These are phyloP conservation scores for Magnusiomyces magnusii DNA, from an alignment of 1,139 yeast genomes.

Conservation along the genomic window DNA sequence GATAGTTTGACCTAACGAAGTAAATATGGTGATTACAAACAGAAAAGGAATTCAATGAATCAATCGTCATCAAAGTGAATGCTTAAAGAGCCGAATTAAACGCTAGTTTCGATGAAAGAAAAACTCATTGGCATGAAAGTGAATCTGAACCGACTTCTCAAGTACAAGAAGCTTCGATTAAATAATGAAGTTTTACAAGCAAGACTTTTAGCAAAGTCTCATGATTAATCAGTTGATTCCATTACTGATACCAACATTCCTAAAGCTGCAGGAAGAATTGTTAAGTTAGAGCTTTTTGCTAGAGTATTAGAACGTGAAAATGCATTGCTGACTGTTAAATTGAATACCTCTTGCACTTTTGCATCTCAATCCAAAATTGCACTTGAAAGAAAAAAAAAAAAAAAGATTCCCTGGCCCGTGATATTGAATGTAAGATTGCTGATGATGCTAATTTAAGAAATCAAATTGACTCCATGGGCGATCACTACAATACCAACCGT, in stretches of 20 bases:
- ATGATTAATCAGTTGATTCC: constrained; percentile 19
- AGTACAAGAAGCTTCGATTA: constrained; percentile 30
- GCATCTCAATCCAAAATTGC: constrained; percentile 10
- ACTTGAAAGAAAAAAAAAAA: constrained; percentile 32
- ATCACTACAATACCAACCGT: constrained; percentile 70
- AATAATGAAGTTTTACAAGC: constrained; percentile 23
- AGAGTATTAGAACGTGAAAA: constrained; percentile 66
- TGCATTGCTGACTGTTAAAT: constrained; percentile 52
- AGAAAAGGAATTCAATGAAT: constrained; percentile 38
- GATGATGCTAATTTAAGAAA: constrained; percentile 48
- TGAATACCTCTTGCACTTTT: constrained; percentile 37
- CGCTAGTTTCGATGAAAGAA: constrained; percentile 39
- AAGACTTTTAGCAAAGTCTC: constrained; percentile 25
- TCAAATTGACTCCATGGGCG: constrained; percentile 64
- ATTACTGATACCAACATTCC: constrained; percentile 19
- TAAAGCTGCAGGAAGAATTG: constrained; percentile 29
- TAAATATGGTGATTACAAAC: constrained; percentile 63
- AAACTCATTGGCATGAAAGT: constrained; percentile 37
- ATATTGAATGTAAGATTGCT: constrained; percentile 40
- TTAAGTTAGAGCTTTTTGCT: constrained; percentile 57
- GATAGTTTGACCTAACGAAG: constrained; percentile 73
- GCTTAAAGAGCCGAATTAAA: constrained; percentile 35
- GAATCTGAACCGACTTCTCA: constrained; percentile 46
- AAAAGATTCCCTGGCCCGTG: constrained; percentile 39
- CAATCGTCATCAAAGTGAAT: constrained; percentile 28